Percentiles rank a stretch among this genome's conserved stretches.
phyloP scores from a whole-genome alignment of 1,139 yeast species.

The Debaryomyces robertsiae region DNA sequence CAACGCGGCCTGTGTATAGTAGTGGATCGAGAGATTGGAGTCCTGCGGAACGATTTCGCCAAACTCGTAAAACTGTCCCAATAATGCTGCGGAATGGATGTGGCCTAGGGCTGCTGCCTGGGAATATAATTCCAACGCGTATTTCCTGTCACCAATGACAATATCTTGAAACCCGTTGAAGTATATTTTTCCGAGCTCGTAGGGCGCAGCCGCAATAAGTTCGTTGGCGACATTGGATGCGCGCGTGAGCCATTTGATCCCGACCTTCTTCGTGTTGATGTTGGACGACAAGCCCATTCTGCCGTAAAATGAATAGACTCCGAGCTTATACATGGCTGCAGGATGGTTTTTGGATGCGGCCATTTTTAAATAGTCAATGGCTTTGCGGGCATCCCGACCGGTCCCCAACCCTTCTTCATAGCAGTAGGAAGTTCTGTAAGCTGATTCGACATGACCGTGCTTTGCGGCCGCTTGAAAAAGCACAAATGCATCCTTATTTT shows the following conservation, averaged over 20 bases:
- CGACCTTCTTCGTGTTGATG: slow-evolving; percentile 74
- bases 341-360: slow-evolving; percentile 94
- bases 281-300: slow-evolving; percentile 79
- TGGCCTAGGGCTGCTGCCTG: slow-evolving; percentile 91
- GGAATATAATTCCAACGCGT: slow-evolving; percentile 83
- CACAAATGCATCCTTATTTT: slow-evolving; percentile 71
- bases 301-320: slow-evolving; percentile 80
- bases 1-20: slow-evolving; percentile 87
- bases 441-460: slow-evolving; percentile 88
- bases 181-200: slow-evolving; percentile 84
- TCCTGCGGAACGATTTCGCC: slow-evolving; percentile 84
- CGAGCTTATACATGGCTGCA: slow-evolving; percentile 92
- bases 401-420: slow-evolving; percentile 94
- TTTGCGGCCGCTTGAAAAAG: slow-evolving; percentile 90
- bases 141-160: slow-evolving; percentile 77
- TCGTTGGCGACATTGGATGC: slow-evolving; percentile 86
- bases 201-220: slow-evolving; percentile 88
- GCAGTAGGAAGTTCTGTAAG: slow-evolving; percentile 88
- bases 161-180: slow-evolving; percentile 85
- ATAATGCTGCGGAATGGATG: slow-evolving; percentile 71
- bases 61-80: slow-evolving; percentile 83
- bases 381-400: slow-evolving; percentile 83
- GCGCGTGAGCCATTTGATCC: slow-evolving; percentile 90
- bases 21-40: slow-evolving; percentile 83
- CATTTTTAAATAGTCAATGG: slow-evolving; percentile 77